Evolutionary conservation across 768 basidiomycete genomes (phyloP), one percentile per base, ranked within the genome.

Genomic region (Lactarius hatsudake): DNA sequence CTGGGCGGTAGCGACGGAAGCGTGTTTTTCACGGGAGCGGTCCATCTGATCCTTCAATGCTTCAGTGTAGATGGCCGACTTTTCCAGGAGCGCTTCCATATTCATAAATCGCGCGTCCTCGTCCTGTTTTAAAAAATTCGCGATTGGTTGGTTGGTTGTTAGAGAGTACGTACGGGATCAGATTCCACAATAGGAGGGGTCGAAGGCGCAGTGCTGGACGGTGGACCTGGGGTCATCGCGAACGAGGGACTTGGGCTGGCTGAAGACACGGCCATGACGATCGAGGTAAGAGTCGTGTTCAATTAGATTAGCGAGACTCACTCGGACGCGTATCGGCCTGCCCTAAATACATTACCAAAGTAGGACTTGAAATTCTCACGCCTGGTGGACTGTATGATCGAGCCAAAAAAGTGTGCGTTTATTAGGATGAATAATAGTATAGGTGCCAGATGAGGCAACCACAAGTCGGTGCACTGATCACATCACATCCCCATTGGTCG

Each of bases 31-130:
- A n/a, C 61, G 64, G 26, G 68, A 62, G 59, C 68, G 62, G 51
- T 92, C 90, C 90, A 94, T 94, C 64, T 88, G 84, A 28, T 85
- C 80, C 57, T 87, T 85, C 17, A 95, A 80, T 51, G 91, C 81
- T 61, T 79, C 81, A 1, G 92, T 88, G 72, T 89, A 94, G n/a
- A 88, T 81, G 1, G 85, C 83, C 0, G 91, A 93, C 71, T 89
- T 89, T 62, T 93, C 83, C 26, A 95, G 82, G 30, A 95, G 83
- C 60, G 81, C 86, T 62, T 86, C 81, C 23, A 93, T 85, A 12
- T 84, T 80, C 28, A 78, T 73, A 38, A 83, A 81, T 54, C 86
- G 83, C 40, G 78, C 78, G 17, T 79, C 79, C 59, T 81, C 81
- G 67, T 84, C 85, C 84, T 87, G 56, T n/a, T 40, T 15, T 7